Conservation (phyloP, 2,329 filamentous ascomycete genomes). For the Hypoxylon rubiginosum region DNA sequence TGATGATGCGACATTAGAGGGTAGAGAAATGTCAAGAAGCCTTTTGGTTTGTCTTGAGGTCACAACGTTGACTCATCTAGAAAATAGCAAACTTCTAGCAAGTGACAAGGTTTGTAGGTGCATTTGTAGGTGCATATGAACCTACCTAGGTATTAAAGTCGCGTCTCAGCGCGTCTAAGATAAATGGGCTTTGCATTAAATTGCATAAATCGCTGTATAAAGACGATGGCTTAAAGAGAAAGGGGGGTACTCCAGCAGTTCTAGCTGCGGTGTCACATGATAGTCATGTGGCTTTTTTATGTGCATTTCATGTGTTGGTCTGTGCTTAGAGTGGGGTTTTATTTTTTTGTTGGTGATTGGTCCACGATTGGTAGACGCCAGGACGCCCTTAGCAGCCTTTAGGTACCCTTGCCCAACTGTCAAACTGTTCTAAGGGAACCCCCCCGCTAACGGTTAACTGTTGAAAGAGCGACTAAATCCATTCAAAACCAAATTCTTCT, state of each 20-base stretch:
- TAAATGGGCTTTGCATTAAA: conserved; percentile 18
- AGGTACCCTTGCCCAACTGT: conserved; percentile 10
- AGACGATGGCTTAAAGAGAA: conserved; percentile 5
- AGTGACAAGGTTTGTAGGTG: neutral
- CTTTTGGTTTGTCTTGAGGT: conserved; percentile 12
- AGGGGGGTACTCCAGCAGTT: conserved; percentile 2
- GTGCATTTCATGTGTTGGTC: conserved; percentile 20
- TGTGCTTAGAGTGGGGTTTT: conserved; percentile 25
- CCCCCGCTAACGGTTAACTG: conserved; percentile 39
- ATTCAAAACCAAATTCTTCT: conserved; percentile 48
- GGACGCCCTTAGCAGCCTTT: too few relatives aligned
- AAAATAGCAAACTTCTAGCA: neutral
- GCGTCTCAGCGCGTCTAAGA: conserved; percentile 38
- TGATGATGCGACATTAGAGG: conserved; percentile 16
- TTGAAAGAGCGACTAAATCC: conserved; percentile 47
- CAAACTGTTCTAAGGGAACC: neutral
- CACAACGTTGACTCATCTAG: conserved; percentile 19
- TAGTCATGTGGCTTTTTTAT: conserved; percentile 28
- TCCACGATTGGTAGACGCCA: conserved; percentile 4
- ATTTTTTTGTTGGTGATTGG: conserved; percentile 23
- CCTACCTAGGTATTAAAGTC: conserved; percentile 7
- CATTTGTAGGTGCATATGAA: neutral
- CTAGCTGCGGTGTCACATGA: conserved; percentile 48
- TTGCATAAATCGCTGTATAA: conserved; percentile 10
- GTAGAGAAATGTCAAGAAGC: conserved; percentile 10